Base-by-base conservation (phyloP, 176 grass and related monocot species). In the Eragrostis curvula region DNA sequence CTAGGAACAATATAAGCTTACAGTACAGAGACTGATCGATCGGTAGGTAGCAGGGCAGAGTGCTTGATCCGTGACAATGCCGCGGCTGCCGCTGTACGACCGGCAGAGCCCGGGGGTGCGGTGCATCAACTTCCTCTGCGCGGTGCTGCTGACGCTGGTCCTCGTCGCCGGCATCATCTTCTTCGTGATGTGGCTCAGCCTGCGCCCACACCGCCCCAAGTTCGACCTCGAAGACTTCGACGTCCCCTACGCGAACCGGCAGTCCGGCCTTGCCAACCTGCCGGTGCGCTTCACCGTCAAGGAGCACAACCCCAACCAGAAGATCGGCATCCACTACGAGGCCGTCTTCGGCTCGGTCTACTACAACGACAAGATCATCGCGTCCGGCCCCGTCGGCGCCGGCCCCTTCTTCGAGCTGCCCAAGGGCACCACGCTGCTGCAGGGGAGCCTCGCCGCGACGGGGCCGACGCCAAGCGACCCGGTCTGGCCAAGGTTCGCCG, bases 171-270 rank as follows among this genome's bases (percentile, higher is more conserved):
- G 86, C 62, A 20, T 95, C 53, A 88, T 98, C 70, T 0, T 98
- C 23, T 95, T 98, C 89, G 47, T 95, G 65, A 88, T 89, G 47
- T 98, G 96, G 96, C 88, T 98, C 55, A 98, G 92, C 90, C 90
- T 98, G 61, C 88, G 96, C 0, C 96, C 96, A 25, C 96, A 98
- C 79, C 83, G 82, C 4, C 96, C 96, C 17, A 77, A 21, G 43
- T 95, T 98, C 81, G 51, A 57, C 66, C 86, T 95, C 39, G 0
- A 6, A n/a, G 78, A 89, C 39, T 95, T 98, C 79, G 68, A 86
- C 55, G 82, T 81, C 11, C 71, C 86, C 2, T 84, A 42, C 49
- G 20, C 87, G 63, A 81, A 74, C 67, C 41, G 79, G 10, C 87
- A 87, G 69, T 47, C 86, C 21, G 86, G 79, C 20, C 81, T 86